Conservation (phyloP, 331 rosid genomes). For the Malus hybrid region DNA sequence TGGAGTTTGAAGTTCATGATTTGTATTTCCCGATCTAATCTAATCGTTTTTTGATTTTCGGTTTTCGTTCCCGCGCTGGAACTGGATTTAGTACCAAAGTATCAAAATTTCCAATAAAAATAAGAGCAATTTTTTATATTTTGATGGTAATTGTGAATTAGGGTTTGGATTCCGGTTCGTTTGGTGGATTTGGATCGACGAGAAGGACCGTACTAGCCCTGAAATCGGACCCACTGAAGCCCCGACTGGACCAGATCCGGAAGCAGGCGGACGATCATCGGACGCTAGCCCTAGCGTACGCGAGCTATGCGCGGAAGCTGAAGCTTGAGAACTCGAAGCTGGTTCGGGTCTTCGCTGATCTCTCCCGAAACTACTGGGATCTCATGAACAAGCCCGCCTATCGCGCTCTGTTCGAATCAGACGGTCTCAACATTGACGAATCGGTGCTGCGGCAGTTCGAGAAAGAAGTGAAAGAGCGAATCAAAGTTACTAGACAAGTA, state of each 20-base stretch:
- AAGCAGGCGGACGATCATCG: constrained; percentile 93
- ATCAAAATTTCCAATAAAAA: not conserved
- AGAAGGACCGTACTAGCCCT: constrained; percentile 67
- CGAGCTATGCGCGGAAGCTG: constrained; percentile 27
- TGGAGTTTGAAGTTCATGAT: not conserved
- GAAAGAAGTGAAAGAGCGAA: too few species aligned
- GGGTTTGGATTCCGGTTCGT: constrained; percentile 45
- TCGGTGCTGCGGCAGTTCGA: too few species aligned
- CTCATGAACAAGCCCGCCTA: too few species aligned
- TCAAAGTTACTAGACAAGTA: too few species aligned
- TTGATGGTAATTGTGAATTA: constrained; percentile 19
- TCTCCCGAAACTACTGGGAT: too few species aligned
- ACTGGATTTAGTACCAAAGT: not conserved
- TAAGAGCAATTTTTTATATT: not conserved
- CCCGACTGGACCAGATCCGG: constrained; percentile 82
- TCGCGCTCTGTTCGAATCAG: too few species aligned
- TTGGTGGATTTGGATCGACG: constrained; percentile 41
- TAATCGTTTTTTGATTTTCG: not conserved
- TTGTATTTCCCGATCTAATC: not conserved
- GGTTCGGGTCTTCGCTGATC: too few species aligned
- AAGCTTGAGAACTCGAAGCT: too few species aligned
- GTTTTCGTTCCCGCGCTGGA: not conserved
- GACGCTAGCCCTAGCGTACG: constrained; percentile 58
- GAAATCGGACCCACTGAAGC: constrained; percentile 81
- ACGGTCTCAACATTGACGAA: too few species aligned